Base-by-base conservation (phyloP, 768 basidiomycete species). In the Phylloporus rhodoxanthus region DNA sequence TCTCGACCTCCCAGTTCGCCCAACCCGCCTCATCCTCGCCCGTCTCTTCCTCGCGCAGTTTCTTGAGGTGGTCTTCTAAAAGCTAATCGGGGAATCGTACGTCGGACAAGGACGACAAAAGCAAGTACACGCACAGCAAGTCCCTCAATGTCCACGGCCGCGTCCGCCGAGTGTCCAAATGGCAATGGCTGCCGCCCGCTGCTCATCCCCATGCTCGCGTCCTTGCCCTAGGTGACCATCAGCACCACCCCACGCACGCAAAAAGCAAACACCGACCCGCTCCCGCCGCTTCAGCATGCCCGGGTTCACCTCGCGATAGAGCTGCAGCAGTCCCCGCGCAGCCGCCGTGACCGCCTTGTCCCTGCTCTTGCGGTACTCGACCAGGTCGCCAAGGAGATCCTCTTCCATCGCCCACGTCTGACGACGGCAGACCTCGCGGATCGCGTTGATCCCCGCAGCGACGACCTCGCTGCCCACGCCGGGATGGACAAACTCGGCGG, bases 331-430 rank as follows among this genome's bases (percentile, higher is more conserved):
- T 13, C 92, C 89, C 23, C 96, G 75, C 3, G 91, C 85, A 39
- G 89, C 92, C n/a, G 89, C 81, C 7, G 86, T 84, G 37, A 96
- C 92, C 1, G 86, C 79, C 72, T 97, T 98, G 68, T 97, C 96
- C 59, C 85, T 81, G 59, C 91, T 94, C 73, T 96, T 98, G 63
- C 85, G 77, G 67, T 99, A 99, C 68, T 92, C 94, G 45, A 98
- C 80, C 54, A 99, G 68, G 69, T 99, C 96, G 3, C 87, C 84
- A 5, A 99, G 73, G 21, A 97, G 68, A 60, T 97, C 95, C 57
- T 91, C 91, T 57, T 95, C 91, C 87, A 99, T 97, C 47, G 88
- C 83, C 91, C 92, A 94, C 4, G 95, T 91, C 64, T 99, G 96
- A 33, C 95, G 70, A 28, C 88, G 69, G 66, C 92, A 96, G n/a